These are phyloP conservation scores for Ramalina intermedia DNA, from an alignment of 495 filamentous ascomycete genomes.

Conservation along the genomic window DNA sequence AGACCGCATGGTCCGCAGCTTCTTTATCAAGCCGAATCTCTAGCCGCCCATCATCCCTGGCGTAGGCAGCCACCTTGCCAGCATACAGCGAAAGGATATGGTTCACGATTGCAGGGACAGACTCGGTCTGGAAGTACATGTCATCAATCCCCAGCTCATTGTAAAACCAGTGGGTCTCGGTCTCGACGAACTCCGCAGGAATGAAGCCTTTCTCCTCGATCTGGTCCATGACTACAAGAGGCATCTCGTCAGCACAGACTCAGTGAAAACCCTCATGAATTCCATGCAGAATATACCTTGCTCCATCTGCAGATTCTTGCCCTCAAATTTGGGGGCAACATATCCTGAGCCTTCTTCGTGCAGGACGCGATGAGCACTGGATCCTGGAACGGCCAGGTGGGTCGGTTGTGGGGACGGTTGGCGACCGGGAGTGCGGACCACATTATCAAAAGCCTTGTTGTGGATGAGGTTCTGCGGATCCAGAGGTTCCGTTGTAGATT, in stretches of 20 bases:
- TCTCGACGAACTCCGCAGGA: constrained; percentile 64
- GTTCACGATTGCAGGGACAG: constrained; percentile 72
- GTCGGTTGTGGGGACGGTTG: constrained; percentile 84
- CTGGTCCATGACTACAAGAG: constrained; percentile 47
- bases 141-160: constrained; percentile 94
- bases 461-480: constrained; percentile 18
- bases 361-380: constrained; percentile 47
- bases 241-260: constrained; percentile 2
- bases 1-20: constrained; percentile 86
- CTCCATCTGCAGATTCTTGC: constrained; percentile 88
- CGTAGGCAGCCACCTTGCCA: constrained; percentile 89
- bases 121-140: constrained; percentile 94
- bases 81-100: constrained; percentile 94
- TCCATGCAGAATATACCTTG: constrained; percentile 40
- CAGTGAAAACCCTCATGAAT: neutral
- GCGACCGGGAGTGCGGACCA: constrained; percentile 41
- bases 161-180: constrained; percentile 92
- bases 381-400: constrained; percentile 64
- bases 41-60: constrained; percentile 81
- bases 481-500: neutral
- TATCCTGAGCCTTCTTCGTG: constrained; percentile 90
- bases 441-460: constrained; percentile 51
- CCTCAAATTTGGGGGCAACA: constrained; percentile 86
- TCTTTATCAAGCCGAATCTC: constrained; percentile 96
- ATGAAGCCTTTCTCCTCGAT: constrained; percentile 75